Percentiles rank a stretch among this genome's conserved stretches.
phyloP scores from a whole-genome alignment of 2,329 filamentous ascomycete genomes.

The Talaromyces sp. region DNA sequence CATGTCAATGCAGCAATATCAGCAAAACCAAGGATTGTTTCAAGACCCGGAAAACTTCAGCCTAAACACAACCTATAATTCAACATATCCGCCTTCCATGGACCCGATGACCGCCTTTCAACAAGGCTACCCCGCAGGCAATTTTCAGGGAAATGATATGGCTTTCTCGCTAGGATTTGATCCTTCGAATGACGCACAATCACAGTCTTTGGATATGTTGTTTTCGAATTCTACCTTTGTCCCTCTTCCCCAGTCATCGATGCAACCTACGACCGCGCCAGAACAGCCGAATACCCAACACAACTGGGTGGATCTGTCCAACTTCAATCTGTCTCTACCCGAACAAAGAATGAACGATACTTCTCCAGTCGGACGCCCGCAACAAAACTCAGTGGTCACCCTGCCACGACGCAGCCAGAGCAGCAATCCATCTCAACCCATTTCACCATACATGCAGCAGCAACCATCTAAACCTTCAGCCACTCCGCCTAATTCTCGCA shows the following conservation, averaged over 20 bases:
- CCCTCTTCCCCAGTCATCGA: conserved; percentile 9
- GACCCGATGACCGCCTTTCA: conserved; percentile 17
- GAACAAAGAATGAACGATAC: background rate
- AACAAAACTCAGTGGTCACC: background rate
- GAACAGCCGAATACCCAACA: conserved; percentile 12
- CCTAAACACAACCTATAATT: conserved; percentile 3
- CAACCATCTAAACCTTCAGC: background rate
- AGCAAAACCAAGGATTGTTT: background rate
- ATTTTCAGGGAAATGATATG: conserved; percentile 12
- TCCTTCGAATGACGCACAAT: background rate
- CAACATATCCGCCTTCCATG: conserved; percentile 7
- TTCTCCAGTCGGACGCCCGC: background rate
- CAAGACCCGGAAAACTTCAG: conserved; percentile 11
- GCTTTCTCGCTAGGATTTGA: conserved; percentile 10
- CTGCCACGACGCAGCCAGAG: conserved; percentile 7
- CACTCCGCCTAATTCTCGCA: background rate
- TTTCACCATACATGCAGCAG: conserved; percentile 6
- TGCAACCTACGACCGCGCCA: conserved; percentile 10
- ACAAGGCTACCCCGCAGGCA: background rate
- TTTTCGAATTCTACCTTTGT: conserved; percentile 16
- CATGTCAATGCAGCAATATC: conserved; percentile 10
- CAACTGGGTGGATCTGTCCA: conserved; percentile 18
- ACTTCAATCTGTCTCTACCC: conserved; percentile 15
- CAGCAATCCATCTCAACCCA: background rate
- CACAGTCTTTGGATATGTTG: conserved; percentile 16